Percentiles rank a stretch among this genome's conserved stretches.
phyloP scores from a whole-genome alignment of 129 eudicot genomes.

The Oenanthe sinensis region DNA sequence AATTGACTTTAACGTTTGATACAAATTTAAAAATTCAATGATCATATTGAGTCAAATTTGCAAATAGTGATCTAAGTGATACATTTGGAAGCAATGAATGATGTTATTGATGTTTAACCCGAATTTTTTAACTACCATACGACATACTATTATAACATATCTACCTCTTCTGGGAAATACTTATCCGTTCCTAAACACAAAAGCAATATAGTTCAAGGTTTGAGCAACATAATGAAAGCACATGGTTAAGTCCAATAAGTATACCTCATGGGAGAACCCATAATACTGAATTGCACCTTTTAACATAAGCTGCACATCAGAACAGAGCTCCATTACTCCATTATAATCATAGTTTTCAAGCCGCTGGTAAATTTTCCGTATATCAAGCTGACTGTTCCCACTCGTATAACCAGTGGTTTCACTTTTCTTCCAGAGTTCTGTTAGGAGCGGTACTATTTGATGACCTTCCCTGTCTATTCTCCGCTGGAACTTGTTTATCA shows the following conservation, averaged over 20 bases:
- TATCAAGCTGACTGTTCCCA: conserved; percentile 51
- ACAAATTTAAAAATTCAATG: too few relatives aligned
- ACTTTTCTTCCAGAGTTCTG: conserved; percentile 77
- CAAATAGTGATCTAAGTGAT: too few relatives aligned
- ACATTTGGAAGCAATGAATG: too few relatives aligned
- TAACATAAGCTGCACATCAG: conserved; percentile 80
- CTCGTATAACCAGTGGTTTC: conserved; percentile 35
- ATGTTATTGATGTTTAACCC: too few relatives aligned
- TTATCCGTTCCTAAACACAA: not conserved
- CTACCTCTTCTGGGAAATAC: not conserved
- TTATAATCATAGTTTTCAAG: conserved; percentile 53
- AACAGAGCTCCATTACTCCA: conserved; percentile 67
- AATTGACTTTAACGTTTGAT: too few relatives aligned
- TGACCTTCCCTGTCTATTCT: conserved; percentile 82
- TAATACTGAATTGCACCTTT: conserved; percentile 60
- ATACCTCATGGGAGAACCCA: conserved; percentile 79
- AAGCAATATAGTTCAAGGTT: not conserved
- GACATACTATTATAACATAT: not conserved
- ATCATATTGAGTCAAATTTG: too few relatives aligned
- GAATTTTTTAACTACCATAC: not conserved
- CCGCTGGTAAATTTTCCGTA: conserved; percentile 57
- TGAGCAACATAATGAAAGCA: not conserved
- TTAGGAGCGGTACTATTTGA: conserved; percentile 66
- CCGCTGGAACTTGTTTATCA: conserved; percentile 62
- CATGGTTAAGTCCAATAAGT: not conserved